Conservation (phyloP, 176 grass and related monocot species). For the Ensete glaucum region DNA sequence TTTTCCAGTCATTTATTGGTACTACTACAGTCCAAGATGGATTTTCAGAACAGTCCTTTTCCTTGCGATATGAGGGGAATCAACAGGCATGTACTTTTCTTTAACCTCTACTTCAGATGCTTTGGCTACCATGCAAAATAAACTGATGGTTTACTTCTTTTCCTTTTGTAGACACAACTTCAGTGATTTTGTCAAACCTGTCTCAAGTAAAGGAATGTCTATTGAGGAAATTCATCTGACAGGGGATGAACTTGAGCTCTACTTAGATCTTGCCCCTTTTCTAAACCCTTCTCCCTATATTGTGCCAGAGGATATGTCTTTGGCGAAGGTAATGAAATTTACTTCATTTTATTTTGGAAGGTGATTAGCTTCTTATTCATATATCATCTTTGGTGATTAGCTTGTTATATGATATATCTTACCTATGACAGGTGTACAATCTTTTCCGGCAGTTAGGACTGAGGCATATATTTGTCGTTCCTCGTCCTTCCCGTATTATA, state of each 20-base stretch:
- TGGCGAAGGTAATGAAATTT: constrained; percentile 63
- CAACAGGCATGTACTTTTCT: constrained; percentile 55
- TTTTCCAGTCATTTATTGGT: constrained; percentile 82
- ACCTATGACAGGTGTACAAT: constrained; percentile 78
- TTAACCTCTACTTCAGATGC: constrained; percentile 10
- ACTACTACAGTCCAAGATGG: constrained; percentile 87
- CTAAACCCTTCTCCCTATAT: constrained; percentile 88
- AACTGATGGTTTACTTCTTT: constrained; percentile 17
- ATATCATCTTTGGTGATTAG: background rate
- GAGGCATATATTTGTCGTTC: constrained; percentile 92
- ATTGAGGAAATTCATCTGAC: constrained; percentile 93
- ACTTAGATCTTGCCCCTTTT: constrained; percentile 92
- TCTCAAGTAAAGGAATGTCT: constrained; percentile 93
- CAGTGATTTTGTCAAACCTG: constrained; percentile 95
- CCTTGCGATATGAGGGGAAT: constrained; percentile 75
- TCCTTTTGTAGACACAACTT: constrained; percentile 62
- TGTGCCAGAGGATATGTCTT: constrained; percentile 95
- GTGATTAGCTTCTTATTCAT: background rate
- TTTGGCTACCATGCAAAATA: constrained; percentile 4
- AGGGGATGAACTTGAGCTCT: constrained; percentile 69
- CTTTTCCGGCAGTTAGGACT: constrained; percentile 94
- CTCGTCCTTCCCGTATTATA: constrained; percentile 75
- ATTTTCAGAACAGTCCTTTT: constrained; percentile 96
- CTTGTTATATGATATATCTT: background rate
- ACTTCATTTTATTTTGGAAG: constrained; percentile 6